These are phyloP conservation scores for Sclerotinia spermophila DNA, from an alignment of 2,329 filamentous ascomycete species.

Conservation along the genomic window DNA sequence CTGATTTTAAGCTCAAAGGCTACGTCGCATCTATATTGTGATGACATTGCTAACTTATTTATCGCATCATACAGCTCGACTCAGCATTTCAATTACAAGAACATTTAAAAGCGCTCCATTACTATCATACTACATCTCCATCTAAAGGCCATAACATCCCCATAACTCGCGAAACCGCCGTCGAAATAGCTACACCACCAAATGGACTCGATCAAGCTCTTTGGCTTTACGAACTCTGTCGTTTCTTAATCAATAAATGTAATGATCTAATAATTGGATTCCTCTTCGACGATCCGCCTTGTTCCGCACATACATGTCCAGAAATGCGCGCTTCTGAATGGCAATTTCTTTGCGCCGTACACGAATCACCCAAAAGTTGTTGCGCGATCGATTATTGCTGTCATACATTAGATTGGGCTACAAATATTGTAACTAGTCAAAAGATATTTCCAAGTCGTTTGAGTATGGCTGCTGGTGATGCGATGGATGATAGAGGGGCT, in stretches of 20 bases:
- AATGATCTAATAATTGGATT: slow-evolving; percentile 91
- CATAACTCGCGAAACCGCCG: slow-evolving; percentile 71
- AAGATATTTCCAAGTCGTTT: slow-evolving; percentile 88
- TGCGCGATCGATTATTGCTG: slow-evolving; percentile 99
- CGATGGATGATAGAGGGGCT: slow-evolving; percentile 56
- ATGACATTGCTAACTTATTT: slow-evolving; percentile 24
- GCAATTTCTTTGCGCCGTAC: slow-evolving; percentile 98
- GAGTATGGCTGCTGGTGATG: slow-evolving; percentile 38
- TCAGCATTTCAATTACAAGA: slow-evolving; percentile 97
- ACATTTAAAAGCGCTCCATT: slow-evolving; percentile 89
- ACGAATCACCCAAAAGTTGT: slow-evolving; percentile 93
- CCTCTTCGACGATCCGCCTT: slow-evolving; percentile 85
- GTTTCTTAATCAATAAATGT: slow-evolving; percentile 90
- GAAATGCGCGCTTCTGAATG: slow-evolving; percentile 99
- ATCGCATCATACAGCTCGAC: slow-evolving; percentile 63
- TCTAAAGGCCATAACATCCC: slow-evolving; percentile 59
- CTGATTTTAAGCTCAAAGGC: slow-evolving; percentile 8
- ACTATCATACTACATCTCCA: slow-evolving; percentile 67
- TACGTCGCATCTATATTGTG: slow-evolving; percentile 16
- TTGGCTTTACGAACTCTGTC: slow-evolving; percentile 97
- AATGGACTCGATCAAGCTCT: slow-evolving; percentile 78
- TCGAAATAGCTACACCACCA: slow-evolving; percentile 74
- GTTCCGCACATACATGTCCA: slow-evolving; percentile 83
- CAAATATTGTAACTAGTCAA: slow-evolving; percentile 86
- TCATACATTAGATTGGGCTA: slow-evolving; percentile 96